Base-by-base conservation (phyloP, 495 filamentous ascomycete genomes). In the Annulohypoxylon moriforme region DNA sequence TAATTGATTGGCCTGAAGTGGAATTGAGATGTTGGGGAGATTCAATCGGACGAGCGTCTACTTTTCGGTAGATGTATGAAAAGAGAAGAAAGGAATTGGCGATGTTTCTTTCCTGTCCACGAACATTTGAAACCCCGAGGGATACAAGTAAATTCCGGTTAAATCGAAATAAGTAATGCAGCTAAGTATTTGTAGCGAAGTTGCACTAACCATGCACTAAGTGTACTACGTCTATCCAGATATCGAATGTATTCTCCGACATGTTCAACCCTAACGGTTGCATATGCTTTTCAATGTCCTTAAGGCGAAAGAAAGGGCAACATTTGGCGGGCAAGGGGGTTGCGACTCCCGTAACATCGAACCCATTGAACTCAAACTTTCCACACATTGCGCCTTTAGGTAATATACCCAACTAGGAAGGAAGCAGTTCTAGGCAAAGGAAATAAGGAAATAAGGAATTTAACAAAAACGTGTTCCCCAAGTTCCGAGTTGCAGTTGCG, bases 201-300 rank as follows among this genome's bases (percentile, higher is more conserved):
- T 31, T 40, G 33, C 22, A 53, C 20, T 46, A 52, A 31, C 22
- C 27, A 36, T 24, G 29, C 42, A 49, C 6, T 22, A 38, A 16
- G n/a, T 16, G 0, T 9, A 24, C 18, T 55, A 55, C 13, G 14
- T 55, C 11, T 34, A 38, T 42, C 18, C 25, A 42, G 9, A 16
- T 33, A 55, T 31, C 10, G 4, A 29, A 72, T 67, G 58, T 67
- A 72, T 72, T 72, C 61, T 72, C 69, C 69, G 69, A 72, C 47
- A 27, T 55, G 33, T 53, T 46, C 36, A 44, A 40, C 49, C 62
- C 58, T 67, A 63, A 67, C 68, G 62, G 63, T 66, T 63, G 52
- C 69, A 67, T 67, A 64, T 25, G 22, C 36, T 13, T 60, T 8
- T 56, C n/a, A n/a, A n/a, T n/a, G n/a, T n/a, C 24, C 40, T 60